Evolutionary conservation across 1,284 basidiomycete genomes (phyloP), one percentile per base, ranked within the genome.

Genomic region (Moniliella sp.): DNA sequence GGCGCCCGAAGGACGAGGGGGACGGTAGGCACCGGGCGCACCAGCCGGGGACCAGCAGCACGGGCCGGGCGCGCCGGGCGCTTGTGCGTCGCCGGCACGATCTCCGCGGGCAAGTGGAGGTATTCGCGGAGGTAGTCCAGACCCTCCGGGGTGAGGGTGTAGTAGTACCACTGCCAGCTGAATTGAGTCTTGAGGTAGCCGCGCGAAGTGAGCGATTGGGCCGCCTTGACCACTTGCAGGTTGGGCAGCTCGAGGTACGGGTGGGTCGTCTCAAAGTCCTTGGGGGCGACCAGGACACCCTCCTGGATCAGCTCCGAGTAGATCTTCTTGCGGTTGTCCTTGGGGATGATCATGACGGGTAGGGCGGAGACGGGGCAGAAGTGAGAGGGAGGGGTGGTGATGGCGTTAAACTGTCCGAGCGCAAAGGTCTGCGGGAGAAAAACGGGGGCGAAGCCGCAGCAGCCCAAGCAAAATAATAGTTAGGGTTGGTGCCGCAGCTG

Each of bases 201-300:
- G 66, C 73, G 77, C 41, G 84, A 93, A 62, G 81, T 94, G 54
- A 99, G 71, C 66, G 80, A 86, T 67, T 97, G 88, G 69, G 88
- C 76, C 43, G 83, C 83, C 74, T 97, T 99, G 74, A 99, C 91
- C 56, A 97, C 91, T 64, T 93, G 71, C 48, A 99, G 76, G 69
- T 99, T 97, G 50, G 80, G 79, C 59, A 94, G 76, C n/a, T 36
- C 30, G 49, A 99, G 74, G 61, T 94, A 84, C 60, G 91, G 82
- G 64, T 99, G 91, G 67, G 88, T 82, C 40, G 80, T 78, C 64
- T 93, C 88, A 71, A 72, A 94, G 68, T 99, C 84, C 71, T 97
- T 97, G 71, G 91, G 86, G 60, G 88, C 88, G 63, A 97, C 88
- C 62, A 94, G 70, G 47, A 94, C 91, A 61, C 91, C 88, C 45